These are phyloP conservation scores for Jasminum sambac DNA, from an alignment of 257 asterid species.

Conservation along the genomic window DNA sequence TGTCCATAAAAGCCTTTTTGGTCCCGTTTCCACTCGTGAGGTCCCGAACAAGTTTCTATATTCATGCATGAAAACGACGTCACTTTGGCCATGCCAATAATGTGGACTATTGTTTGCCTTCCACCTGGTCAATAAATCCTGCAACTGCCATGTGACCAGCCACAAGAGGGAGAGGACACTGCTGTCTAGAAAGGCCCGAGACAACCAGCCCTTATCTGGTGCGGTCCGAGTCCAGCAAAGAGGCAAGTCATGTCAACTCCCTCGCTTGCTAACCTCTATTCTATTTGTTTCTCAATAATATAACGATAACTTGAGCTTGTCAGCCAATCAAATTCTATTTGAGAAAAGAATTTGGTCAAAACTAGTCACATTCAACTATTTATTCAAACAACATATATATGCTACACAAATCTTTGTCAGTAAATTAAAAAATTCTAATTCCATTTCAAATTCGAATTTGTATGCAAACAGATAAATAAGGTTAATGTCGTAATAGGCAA, in stretches of 20 bases:
- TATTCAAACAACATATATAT: too few relatives aligned
- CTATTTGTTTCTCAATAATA: background rate
- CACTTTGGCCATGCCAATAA: conserved; percentile 13
- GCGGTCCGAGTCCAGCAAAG: background rate
- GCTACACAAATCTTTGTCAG: too few relatives aligned
- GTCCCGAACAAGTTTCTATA: conserved; percentile 4
- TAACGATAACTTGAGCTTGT: background rate
- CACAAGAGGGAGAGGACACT: background rate
- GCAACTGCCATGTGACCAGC: conserved; percentile 22
- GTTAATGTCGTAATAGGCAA: background rate
- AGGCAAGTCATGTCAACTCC: background rate
- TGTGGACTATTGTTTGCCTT: conserved; percentile 6
- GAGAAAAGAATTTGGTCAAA: too few relatives aligned
- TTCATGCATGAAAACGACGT: conserved; percentile 2
- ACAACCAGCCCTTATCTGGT: background rate
- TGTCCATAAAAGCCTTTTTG: conserved; percentile 9
- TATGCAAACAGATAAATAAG: too few relatives aligned
- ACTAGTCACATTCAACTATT: too few relatives aligned
- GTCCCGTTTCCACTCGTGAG: background rate
- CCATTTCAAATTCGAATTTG: too few relatives aligned
- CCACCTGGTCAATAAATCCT: conserved; percentile 5
- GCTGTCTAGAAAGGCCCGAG: background rate
- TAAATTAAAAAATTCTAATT: too few relatives aligned
- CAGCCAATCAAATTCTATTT: too few relatives aligned
- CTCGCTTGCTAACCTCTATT: background rate